Percentiles rank a stretch among this genome's conserved stretches.
These are phyloP conservation scores for Jatropha multifida DNA, from an alignment of 441 rosid genomes.

Conservation along the genomic window DNA sequence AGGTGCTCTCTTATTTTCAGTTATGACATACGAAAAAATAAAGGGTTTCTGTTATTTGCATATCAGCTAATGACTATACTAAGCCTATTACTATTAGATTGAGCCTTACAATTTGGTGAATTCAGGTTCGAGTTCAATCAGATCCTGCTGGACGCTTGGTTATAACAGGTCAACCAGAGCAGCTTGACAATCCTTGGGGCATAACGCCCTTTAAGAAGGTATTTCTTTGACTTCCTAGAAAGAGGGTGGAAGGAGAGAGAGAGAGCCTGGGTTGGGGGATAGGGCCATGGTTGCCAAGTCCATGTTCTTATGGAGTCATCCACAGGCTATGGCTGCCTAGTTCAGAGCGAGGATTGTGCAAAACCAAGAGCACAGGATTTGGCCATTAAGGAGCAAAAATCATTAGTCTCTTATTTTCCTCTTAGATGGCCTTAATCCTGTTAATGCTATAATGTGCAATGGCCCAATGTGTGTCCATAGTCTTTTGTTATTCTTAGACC, in stretches of 20 bases:
- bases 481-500: not conserved
- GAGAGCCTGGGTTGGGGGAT: not conserved
- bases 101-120: slow-evolving; percentile 10
- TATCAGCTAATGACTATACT: not conserved
- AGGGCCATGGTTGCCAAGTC: too few relatives aligned
- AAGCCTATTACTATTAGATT: slow-evolving; percentile 3
- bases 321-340: too few relatives aligned
- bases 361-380: not conserved
- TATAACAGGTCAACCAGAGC: slow-evolving; percentile 87
- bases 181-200: slow-evolving; percentile 95
- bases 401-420: not conserved
- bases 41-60: not conserved
- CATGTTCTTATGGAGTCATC: too few relatives aligned
- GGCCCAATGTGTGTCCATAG: not conserved
- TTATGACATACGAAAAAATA: too few relatives aligned
- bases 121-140: slow-evolving; percentile 81
- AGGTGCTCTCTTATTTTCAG: too few relatives aligned
- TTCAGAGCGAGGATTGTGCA: not conserved
- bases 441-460: not conserved
- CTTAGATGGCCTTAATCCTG: not conserved
- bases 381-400: not conserved
- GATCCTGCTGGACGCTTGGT: slow-evolving; percentile 86
- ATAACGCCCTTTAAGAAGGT: slow-evolving; percentile 90
- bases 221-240: slow-evolving; percentile 18
- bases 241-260: not conserved